Conservation (phyloP, 495 filamentous ascomycete species). For the Immersiella caudata region DNA sequence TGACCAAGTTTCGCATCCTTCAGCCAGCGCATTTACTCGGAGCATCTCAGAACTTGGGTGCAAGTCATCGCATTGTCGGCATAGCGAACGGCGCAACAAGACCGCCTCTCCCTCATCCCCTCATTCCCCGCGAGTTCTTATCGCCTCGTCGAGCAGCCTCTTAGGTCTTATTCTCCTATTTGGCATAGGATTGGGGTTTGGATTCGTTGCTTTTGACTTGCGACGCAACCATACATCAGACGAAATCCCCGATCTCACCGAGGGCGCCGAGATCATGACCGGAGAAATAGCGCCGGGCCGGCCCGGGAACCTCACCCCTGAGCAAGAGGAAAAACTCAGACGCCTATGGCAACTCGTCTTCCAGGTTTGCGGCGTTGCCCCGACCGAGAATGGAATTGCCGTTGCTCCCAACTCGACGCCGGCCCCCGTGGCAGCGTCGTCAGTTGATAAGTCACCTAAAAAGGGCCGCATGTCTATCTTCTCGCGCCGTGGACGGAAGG, state of each 20-base stretch:
- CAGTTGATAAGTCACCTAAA: slow-evolving; percentile 62
- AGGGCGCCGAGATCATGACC: slow-evolving; percentile 37
- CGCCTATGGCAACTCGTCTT: slow-evolving; percentile 82
- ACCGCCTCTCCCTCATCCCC: neutral
- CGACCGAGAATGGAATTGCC: slow-evolving; percentile 33
- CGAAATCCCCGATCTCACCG: neutral
- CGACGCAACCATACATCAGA: neutral
- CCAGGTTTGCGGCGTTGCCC: slow-evolving; percentile 73
- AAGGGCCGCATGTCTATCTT: slow-evolving; percentile 70
- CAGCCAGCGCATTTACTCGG: slow-evolving; percentile 1
- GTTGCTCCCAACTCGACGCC: slow-evolving; percentile 33
- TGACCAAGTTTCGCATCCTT: slow-evolving; percentile 9
- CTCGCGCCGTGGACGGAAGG: slow-evolving; percentile 59
- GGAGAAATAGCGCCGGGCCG: slow-evolving; percentile 66
- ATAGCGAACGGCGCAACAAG: neutral
- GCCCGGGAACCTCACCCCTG: slow-evolving; percentile 82
- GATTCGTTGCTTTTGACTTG: neutral
- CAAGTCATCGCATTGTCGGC: neutral
- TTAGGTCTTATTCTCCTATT: slow-evolving; percentile 24
- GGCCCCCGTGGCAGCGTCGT: slow-evolving; percentile 24
- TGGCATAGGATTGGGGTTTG: slow-evolving; percentile 25
- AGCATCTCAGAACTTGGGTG: slow-evolving; percentile 2
- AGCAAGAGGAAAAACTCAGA: slow-evolving; percentile 85
- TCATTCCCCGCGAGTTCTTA: neutral
- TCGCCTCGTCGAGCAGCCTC: slow-evolving; percentile 13